A percentile compares a stretch with the other conserved stretches of the same genome.
phyloP scores from a whole-genome alignment of 768 basidiomycete species.

The Psilocybe cubensis region DNA sequence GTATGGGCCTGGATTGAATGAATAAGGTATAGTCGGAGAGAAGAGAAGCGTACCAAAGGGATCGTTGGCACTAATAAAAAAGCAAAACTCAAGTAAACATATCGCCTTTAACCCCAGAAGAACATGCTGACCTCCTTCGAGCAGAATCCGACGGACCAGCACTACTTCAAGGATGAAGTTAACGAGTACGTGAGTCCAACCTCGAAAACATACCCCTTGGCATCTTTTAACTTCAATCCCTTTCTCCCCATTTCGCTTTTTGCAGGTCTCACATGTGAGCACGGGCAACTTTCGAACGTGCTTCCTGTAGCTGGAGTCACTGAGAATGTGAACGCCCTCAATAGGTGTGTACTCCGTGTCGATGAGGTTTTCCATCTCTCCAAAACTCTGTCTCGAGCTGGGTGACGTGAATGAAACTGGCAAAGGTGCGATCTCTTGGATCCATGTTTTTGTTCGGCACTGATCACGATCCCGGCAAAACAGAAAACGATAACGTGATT shows the following conservation, averaged over 20 bases:
- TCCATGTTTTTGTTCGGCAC: no score
- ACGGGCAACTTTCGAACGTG: not conserved
- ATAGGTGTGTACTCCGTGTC: slow-evolving; percentile 2
- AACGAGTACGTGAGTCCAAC: not conserved
- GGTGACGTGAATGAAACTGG: not conserved
- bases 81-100: not conserved
- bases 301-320: slow-evolving; percentile 8
- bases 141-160: slow-evolving; percentile 9
- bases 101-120: not conserved
- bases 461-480: no score
- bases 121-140: slow-evolving; percentile 1
- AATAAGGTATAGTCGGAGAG: not conserved
- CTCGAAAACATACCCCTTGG: slow-evolving; percentile 1
- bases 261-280: slow-evolving; percentile 9
- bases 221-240: slow-evolving; percentile 8
- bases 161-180: not conserved
- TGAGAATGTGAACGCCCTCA: slow-evolving; percentile 9
- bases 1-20: slow-evolving; percentile 2
- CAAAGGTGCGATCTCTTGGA: not conserved
- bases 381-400: not conserved
- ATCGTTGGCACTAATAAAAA: not conserved
- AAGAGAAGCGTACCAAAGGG: slow-evolving; percentile 1
- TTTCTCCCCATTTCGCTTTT: not conserved
- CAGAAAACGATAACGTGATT: no score
- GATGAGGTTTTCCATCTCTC: slow-evolving; percentile 3